Conservation (phyloP, 495 filamentous ascomycete species). For the Penicillium ochrochloron region DNA sequence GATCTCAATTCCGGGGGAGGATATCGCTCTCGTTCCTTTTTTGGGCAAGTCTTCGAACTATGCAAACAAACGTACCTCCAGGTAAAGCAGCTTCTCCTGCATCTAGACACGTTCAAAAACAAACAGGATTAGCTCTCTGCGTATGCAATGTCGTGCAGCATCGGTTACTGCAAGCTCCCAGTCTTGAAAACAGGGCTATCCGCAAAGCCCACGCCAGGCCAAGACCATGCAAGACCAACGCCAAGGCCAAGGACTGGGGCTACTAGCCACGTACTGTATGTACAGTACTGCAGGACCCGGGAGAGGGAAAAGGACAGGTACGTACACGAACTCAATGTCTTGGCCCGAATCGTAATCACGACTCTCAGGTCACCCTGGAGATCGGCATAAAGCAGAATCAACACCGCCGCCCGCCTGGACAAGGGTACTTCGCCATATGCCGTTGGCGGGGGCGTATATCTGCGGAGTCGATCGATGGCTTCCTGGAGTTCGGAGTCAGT, state of each 20-base stretch:
- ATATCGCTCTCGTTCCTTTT: constrained; percentile 1
- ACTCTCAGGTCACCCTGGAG: constrained; percentile 74
- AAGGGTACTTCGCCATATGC: constrained; percentile 68
- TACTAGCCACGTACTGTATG: not conserved
- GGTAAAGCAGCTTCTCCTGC: constrained; percentile 87
- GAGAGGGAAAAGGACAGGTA: constrained; percentile 2
- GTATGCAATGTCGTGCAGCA: constrained; percentile 33
- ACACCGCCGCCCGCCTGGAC: constrained; percentile 76
- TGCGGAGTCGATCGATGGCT: constrained; percentile 76
- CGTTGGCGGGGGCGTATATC: constrained; percentile 66
- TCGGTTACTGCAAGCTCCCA: not conserved
- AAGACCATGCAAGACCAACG: constrained; percentile 5
- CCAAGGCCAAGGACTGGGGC: not conserved
- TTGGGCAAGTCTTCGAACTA: not conserved
- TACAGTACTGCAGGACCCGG: not conserved
- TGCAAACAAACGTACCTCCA: constrained; percentile 62
- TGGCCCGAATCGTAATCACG: constrained; percentile 85
- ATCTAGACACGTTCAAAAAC: constrained; percentile 33
- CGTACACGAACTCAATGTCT: constrained; percentile 66
- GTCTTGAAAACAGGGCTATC: constrained; percentile 13
- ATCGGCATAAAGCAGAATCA: constrained; percentile 86
- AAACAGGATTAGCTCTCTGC: constrained; percentile 21
- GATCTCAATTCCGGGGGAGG: not conserved
- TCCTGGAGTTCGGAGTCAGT: constrained; percentile 50
- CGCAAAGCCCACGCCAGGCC: not conserved